Percentiles rank a stretch among this genome's conserved stretches.
Conservation (phyloP, 441 rosid species). For the Pelargonium myrrhifolium region DNA sequence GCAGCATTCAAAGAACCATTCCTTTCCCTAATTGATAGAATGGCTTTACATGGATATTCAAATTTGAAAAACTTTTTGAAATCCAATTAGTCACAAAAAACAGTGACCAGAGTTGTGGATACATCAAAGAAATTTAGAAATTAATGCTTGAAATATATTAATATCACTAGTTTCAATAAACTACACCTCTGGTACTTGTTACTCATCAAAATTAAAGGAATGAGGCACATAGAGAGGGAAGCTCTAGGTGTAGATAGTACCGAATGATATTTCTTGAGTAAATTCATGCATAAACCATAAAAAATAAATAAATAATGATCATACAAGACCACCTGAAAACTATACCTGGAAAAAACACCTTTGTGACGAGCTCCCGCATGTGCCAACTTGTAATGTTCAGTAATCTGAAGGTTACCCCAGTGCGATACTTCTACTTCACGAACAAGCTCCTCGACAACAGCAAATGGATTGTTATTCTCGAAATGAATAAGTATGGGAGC, state of each 20-base stretch:
- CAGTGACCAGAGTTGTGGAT: background rate
- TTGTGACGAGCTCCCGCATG: conserved; percentile 93
- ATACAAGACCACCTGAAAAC: conserved; percentile 11
- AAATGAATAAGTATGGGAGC: conserved; percentile 75
- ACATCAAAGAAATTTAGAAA: conserved; percentile 9
- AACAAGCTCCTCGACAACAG: conserved; percentile 96
- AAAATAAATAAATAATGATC: background rate
- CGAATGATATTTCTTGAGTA: background rate
- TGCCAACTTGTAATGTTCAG: conserved; percentile 76
- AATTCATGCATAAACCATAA: background rate
- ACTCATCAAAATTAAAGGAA: background rate
- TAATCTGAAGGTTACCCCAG: conserved; percentile 93
- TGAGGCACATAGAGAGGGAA: background rate
- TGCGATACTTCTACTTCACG: conserved; percentile 95
- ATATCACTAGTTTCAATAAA: background rate
- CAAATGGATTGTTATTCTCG: conserved; percentile 92
- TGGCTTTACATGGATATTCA: background rate
- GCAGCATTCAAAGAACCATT: background rate
- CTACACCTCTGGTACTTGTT: background rate
- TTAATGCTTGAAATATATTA: background rate
- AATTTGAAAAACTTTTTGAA: background rate
- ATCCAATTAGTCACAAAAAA: background rate
- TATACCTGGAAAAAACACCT: conserved; percentile 89
- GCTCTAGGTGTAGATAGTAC: background rate
- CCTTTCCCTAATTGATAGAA: background rate